These are phyloP conservation scores for Penicillium subrubescens DNA, from an alignment of 495 filamentous ascomycete species.

Conservation along the genomic window DNA sequence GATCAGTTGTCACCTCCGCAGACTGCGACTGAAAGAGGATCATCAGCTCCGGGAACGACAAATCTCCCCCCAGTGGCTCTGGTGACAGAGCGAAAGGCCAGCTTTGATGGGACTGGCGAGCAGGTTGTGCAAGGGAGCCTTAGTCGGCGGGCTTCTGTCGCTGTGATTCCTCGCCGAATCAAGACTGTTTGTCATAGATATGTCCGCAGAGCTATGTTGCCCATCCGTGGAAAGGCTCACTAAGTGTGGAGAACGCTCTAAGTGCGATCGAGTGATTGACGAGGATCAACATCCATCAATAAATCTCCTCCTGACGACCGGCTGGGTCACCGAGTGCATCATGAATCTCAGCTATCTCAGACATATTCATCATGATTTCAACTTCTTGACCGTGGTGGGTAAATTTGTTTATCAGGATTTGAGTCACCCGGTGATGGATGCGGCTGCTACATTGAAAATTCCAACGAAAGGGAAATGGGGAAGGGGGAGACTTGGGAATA, in stretches of 20 bases:
- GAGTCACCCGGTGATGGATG: too few species aligned
- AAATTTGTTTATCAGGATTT: too few species aligned
- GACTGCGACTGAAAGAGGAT: not conserved
- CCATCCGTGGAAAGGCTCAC: slow-evolving; percentile 13
- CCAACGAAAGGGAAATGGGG: too few species aligned
- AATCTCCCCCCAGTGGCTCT: not conserved
- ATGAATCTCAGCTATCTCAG: not conserved
- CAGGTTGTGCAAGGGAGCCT: slow-evolving; percentile 4
- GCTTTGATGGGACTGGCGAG: slow-evolving; percentile 2
- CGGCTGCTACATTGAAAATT: too few species aligned
- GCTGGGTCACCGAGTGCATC: not conserved
- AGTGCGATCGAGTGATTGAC: not conserved
- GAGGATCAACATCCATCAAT: not conserved
- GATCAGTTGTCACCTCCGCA: slow-evolving; percentile 5
- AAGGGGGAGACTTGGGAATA: too few species aligned
- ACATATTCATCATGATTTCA: too few species aligned
- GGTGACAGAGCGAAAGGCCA: not conserved
- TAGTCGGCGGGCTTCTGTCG: not conserved
- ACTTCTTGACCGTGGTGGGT: too few species aligned
- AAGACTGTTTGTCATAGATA: slow-evolving; percentile 23
- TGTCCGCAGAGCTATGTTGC: slow-evolving; percentile 18
- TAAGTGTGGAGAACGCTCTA: not conserved
- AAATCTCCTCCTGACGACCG: not conserved
- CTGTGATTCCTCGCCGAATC: slow-evolving; percentile 8
- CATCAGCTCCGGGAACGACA: not conserved